Evolutionary conservation across 345 rosid genomes (phyloP), one percentile per base, ranked within the genome.

Genomic region (Eucalyptus pauciflora): DNA sequence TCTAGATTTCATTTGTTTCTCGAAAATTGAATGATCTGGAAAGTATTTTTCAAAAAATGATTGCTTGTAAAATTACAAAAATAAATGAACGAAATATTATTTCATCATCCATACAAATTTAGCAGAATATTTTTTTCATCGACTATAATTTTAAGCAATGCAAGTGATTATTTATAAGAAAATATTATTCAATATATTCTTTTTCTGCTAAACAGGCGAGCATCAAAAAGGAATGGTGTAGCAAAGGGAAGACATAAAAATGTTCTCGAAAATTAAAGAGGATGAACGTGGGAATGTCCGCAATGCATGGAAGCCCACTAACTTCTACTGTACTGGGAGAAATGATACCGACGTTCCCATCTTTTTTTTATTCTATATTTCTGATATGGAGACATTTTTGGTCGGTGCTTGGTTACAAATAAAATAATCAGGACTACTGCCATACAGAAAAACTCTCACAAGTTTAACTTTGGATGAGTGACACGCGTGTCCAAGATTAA

Each of bases 61-160:
- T 10, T 0, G 0, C 3, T 10, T 8, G 1, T 17, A 17, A 0
- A 0, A 1, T 3, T 76, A 0, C 3, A 71, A 76, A 76, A 76
- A 37, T 76, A 76, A 33, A 41, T 41, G 0, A 20, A 76, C 1
- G 0, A 8, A 67, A 29, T 13, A 64, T 64, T 3, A n/a, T 13
- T 4, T 64, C 2, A 31, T 67, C 6, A 5, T 67, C 2, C 4
- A 31, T 31, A 8, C 31, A 67, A 67, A 4, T 13, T 29, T 64
- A 13, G 8, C 16, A 4, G 2, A 29, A 1, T 0, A 62, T 33
- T 33, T 62, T 29, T 24, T 58, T 58, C 6, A 10, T 58, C 3
- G 6, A 58, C 0, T 58, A 58, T 24, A 4, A 24, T 10, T 24
- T 58, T 10, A 62, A 6, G 7, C 1, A 62, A 62, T 29, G 4